Evolutionary conservation across 352 stramenopile species (phyloP), one percentile per base, ranked within the genome.

Genomic region (Halophytophthora polymorphica): DNA sequence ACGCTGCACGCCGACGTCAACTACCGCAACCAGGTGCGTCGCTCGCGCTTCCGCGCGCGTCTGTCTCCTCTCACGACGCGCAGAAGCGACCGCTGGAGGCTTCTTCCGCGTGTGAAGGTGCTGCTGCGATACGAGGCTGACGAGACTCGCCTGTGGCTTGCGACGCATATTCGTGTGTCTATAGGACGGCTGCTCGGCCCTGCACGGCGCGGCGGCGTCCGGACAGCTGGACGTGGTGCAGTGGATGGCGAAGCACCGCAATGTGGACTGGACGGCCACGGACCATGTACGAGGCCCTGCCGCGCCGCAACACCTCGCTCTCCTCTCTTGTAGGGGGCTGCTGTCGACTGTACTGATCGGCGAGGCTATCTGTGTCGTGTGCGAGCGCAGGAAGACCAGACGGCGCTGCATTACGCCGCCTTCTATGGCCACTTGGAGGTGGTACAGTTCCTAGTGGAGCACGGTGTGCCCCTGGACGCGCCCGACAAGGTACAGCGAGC

Each of bases 371-470:
- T 6, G 28, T 22, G 22, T 35, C 3, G 10, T 35, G 18, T 37
- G 5, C 28, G 21, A 19, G 3, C 1, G 22, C 36, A 88, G 74
- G 83, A 92, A 29, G 78, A 91, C 52, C 84, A 95, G 49, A 90
- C 84, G 14, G 70, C 83, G 45, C 67, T 95, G 37, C 84, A 95
- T 53, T 95, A 95, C 50, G 84, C 82, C 1, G 84, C 84, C 14
- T 95, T 95, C 56, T 93, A 93, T 38, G 84, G 84, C 7, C 84
- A 94, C 40, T 50, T 94, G 45, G 84, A 95, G 58, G 84, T 95
- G 25, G 84, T 95, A 45, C 84, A 93, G 64, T 66, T 81, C 35
- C 62, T 95, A 7, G 84, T 95, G 19, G 82, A 93, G 53, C 75
- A 89, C 18, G 83, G 79, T 14, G 83, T 90, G 45, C 83, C 82